Percentiles rank a stretch among this genome's conserved stretches.
These are phyloP conservation scores for Candida loeiensis DNA, from an alignment of 805 yeast genomes.

Conservation along the genomic window DNA sequence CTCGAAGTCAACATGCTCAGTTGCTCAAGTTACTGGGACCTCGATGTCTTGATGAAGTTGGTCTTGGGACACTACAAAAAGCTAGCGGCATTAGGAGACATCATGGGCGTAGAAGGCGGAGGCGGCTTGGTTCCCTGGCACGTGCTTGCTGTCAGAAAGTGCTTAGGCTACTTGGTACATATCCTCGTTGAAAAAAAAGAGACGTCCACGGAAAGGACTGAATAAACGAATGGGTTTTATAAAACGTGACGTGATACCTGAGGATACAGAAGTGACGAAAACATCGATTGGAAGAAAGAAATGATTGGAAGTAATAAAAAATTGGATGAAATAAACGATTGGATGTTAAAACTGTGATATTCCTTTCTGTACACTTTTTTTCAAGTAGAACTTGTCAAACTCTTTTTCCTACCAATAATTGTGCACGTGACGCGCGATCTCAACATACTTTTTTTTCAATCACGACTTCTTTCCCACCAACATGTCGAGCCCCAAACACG, in stretches of 20 bases:
- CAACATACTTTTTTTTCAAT: constrained; percentile 2
- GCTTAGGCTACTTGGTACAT: constrained; percentile 57
- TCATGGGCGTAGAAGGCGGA: constrained; percentile 28
- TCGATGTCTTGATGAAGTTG: constrained; percentile 50
- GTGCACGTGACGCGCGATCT: too few relatives aligned
- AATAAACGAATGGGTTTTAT: background rate
- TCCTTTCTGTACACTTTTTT: too few relatives aligned
- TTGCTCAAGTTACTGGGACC: constrained; percentile 65
- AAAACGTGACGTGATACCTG: background rate
- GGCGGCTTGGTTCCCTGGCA: constrained; percentile 66
- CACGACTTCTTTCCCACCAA: constrained; percentile 1
- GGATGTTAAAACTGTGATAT: too few relatives aligned
- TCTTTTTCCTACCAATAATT: too few relatives aligned
- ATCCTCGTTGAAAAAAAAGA: constrained; percentile 39
- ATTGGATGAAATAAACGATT: too few relatives aligned
- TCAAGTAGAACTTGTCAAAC: too few relatives aligned
- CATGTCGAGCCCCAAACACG: constrained; percentile 9
- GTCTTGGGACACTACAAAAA: constrained; percentile 61
- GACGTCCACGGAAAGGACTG: background rate
- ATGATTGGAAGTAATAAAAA: too few relatives aligned
- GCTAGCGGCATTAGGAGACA: constrained; percentile 42
- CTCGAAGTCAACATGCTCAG: constrained; percentile 68
- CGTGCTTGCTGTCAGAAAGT: constrained; percentile 60
- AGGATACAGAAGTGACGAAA: background rate
- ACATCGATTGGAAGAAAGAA: too few relatives aligned